Evolutionary conservation across 345 rosid genomes (phyloP).

Genomic region (Pistacia vera): DNA sequence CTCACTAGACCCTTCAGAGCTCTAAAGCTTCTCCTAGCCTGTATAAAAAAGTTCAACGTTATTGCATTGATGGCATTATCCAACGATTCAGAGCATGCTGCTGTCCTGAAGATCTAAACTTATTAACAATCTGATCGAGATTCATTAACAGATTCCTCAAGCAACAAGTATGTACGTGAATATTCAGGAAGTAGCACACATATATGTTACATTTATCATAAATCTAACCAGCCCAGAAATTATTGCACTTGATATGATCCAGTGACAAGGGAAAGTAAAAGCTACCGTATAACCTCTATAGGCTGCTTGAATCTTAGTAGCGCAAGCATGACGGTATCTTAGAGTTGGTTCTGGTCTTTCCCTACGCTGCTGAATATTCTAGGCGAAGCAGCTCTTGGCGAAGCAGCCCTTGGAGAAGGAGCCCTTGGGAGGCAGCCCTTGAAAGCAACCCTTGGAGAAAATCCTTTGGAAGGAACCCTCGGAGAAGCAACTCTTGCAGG

Average conservation of each 20-base stretch:
- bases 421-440: conserved; percentile 52
- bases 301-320: conserved; percentile 86
- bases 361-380: conserved; percentile 37
- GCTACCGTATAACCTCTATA: conserved; percentile 86
- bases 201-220: not conserved
- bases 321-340: conserved; percentile 59
- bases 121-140: not conserved
- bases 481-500: conserved; percentile 59
- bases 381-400: conserved; percentile 41
- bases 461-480: conserved; percentile 39
- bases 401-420: conserved; percentile 46
- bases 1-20: conserved; percentile 93
- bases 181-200: not conserved
- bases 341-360: conserved; percentile 78
- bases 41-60: conserved; percentile 22
- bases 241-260: not conserved
- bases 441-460: too few relatives aligned
- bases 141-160: not conserved
- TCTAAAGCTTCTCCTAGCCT: conserved; percentile 93
- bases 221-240: not conserved
- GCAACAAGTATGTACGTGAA: not conserved
- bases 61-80: conserved; percentile 5
- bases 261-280: conserved; percentile 18
- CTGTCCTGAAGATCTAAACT: not conserved
- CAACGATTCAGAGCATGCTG: conserved; percentile 9